Conservation (phyloP, 2,329 filamentous ascomycete genomes). For the Ascochyta viciae-villosae region DNA sequence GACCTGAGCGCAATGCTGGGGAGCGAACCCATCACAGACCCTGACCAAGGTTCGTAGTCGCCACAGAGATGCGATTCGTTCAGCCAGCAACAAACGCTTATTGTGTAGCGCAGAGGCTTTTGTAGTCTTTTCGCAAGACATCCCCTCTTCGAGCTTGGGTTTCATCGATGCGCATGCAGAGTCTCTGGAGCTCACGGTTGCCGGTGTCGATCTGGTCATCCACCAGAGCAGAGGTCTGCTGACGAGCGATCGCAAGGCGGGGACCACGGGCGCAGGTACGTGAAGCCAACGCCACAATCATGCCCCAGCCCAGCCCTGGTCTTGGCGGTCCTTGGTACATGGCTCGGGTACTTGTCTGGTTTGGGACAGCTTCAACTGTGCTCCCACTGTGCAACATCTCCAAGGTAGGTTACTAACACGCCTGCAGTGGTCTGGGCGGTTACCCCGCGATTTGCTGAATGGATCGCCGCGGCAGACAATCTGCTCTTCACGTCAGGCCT, state of each 20-base stretch:
- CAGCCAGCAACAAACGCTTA: constrained; percentile 17
- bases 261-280: constrained; percentile 74
- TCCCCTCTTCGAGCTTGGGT: constrained; percentile 73
- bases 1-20: constrained; percentile 49
- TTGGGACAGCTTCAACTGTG: constrained; percentile 8
- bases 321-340: constrained; percentile 33
- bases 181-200: constrained; percentile 71
- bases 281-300: constrained; percentile 15
- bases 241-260: constrained; percentile 74
- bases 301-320: constrained; percentile 23
- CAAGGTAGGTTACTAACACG: constrained; percentile 10
- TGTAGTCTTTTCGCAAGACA: constrained; percentile 78
- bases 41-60: constrained; percentile 63
- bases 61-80: constrained; percentile 1
- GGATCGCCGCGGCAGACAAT: constrained; percentile 72
- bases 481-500: constrained; percentile 65
- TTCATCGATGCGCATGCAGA: constrained; percentile 78
- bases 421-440: constrained; percentile 85
- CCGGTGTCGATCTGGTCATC: constrained; percentile 74
- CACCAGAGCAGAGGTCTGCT: constrained; percentile 85
- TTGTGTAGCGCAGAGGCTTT: constrained; percentile 73
- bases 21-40: constrained; percentile 59
- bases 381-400: neutral
- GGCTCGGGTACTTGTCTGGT: constrained; percentile 3
- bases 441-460: constrained; percentile 80